A percentile compares a stretch with the other conserved stretches of the same genome.
These are phyloP conservation scores for Micractinium conductrix DNA, from an alignment of 139 green algal genomes.

Conservation along the genomic window DNA sequence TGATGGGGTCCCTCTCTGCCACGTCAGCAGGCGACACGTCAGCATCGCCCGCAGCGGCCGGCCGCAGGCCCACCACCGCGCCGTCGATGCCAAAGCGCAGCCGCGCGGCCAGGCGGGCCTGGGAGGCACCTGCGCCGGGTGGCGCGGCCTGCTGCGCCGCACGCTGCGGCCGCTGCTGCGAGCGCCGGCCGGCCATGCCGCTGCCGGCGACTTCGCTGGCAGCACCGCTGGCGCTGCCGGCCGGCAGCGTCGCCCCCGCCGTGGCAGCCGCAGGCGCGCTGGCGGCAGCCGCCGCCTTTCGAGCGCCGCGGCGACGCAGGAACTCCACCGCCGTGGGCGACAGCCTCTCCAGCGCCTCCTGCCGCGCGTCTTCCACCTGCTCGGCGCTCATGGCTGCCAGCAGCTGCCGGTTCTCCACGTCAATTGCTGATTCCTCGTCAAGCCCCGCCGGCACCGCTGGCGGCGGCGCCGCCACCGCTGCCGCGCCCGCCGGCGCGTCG, in stretches of 20 bases:
- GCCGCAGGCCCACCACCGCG: not conserved
- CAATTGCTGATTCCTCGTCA: constrained; percentile 11
- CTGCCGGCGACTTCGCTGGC: not conserved
- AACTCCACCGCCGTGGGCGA: constrained; percentile 34
- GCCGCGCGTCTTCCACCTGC: constrained; percentile 38
- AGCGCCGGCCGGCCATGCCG: no score
- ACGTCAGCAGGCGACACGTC: constrained; percentile 25
- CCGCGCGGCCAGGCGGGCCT: not conserved
- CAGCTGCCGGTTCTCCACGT: constrained; percentile 31
- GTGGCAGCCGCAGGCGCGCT: not conserved
- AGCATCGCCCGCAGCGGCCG: not conserved
- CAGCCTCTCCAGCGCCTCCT: constrained; percentile 42
- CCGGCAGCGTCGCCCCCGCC: no score
- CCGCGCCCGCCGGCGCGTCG: not conserved
- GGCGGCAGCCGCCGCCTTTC: not conserved
- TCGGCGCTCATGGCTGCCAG: constrained; percentile 40
- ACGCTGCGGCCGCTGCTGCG: not conserved
- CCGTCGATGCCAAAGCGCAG: constrained; percentile 38
- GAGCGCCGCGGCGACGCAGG: constrained; percentile 20
- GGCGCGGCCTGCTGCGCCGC: not conserved
- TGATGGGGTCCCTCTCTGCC: constrained; percentile 23
- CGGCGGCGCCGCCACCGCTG: not conserved
- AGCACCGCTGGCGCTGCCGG: no score
- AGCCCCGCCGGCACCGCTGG: not conserved
- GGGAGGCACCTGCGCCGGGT: not conserved